phyloP scores from a whole-genome alignment of 441 rosid genomes.

The Adansonia madagascariensis region DNA sequence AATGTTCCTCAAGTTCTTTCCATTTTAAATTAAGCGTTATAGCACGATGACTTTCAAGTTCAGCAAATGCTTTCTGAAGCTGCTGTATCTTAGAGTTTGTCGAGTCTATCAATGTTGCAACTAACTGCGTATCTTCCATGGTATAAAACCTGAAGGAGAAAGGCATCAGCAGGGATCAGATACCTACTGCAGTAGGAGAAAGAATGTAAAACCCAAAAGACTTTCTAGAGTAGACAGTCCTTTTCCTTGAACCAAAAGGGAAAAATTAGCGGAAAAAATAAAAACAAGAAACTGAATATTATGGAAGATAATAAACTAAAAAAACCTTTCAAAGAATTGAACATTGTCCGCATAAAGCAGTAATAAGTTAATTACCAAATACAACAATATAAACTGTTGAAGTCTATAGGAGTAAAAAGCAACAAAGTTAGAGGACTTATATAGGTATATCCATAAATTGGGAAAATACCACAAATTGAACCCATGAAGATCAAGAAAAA shows the following conservation, averaged over 20 bases:
- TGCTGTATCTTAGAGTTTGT: conserved; percentile 87
- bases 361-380: neutral
- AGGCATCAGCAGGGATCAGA: conserved; percentile 5
- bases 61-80: conserved; percentile 98
- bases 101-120: conserved; percentile 78
- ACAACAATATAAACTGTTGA: neutral
- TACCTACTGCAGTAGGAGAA: too few species aligned
- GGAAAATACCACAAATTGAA: conserved; percentile 3
- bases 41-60: conserved; percentile 90
- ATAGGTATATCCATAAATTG: neutral
- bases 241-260: neutral
- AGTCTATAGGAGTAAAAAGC: neutral
- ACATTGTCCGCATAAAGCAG: neutral
- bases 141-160: conserved; percentile 36
- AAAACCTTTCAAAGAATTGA: conserved; percentile 14
- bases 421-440: neutral
- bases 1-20: conserved; percentile 97
- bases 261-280: neutral
- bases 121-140: conserved; percentile 75
- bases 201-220: too few species aligned
- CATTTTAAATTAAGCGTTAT: conserved; percentile 86
- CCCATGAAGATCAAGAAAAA: neutral
- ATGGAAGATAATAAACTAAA: neutral
- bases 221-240: too few species aligned
- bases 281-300: neutral